These are phyloP conservation scores for Globisporangium takayamanum DNA, from an alignment of 352 stramenopile species.

Conservation along the genomic window DNA sequence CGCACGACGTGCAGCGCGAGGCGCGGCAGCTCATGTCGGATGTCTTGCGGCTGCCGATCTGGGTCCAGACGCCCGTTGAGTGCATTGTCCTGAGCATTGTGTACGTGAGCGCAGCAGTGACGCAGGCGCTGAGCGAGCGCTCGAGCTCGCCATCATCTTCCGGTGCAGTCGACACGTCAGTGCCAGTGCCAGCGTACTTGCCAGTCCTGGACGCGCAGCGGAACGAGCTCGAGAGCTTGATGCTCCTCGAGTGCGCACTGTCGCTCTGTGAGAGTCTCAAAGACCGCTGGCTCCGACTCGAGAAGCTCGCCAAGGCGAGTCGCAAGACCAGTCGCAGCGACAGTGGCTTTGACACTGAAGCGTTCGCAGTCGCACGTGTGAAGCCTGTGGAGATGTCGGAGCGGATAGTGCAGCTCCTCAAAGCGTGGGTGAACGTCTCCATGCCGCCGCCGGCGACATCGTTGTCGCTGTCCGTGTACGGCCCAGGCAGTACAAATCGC, in stretches of 20 bases:
- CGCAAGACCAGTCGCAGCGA: conserved; percentile 15
- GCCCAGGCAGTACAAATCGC: neutral
- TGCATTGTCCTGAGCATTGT: conserved; percentile 64
- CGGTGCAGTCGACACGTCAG: neutral
- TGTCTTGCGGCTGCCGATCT: conserved; percentile 48
- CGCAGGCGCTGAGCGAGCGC: conserved; percentile 24
- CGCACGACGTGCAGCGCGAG: conserved; percentile 55
- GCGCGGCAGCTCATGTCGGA: conserved; percentile 59
- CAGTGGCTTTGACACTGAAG: conserved; percentile 47
- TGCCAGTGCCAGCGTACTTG: conserved; percentile 33
- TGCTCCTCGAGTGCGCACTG: conserved; percentile 53
- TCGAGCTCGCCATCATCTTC: neutral
- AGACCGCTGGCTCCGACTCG: conserved; percentile 53
- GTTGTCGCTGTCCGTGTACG: neutral
- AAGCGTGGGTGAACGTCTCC: conserved; percentile 46
- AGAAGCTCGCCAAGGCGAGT: conserved; percentile 39
- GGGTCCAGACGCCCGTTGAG: conserved; percentile 49
- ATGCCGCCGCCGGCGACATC: neutral
- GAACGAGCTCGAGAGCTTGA: conserved; percentile 36
- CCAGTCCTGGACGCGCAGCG: conserved; percentile 32
- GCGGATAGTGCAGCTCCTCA: conserved; percentile 43
- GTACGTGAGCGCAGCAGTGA: conserved; percentile 60
- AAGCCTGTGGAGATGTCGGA: conserved; percentile 53
- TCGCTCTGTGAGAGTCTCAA: conserved; percentile 49
- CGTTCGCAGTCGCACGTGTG: conserved; percentile 44